Evolutionary conservation across 2,329 filamentous ascomycete species (phyloP).

Genomic region (Aspergillus sp.): DNA sequence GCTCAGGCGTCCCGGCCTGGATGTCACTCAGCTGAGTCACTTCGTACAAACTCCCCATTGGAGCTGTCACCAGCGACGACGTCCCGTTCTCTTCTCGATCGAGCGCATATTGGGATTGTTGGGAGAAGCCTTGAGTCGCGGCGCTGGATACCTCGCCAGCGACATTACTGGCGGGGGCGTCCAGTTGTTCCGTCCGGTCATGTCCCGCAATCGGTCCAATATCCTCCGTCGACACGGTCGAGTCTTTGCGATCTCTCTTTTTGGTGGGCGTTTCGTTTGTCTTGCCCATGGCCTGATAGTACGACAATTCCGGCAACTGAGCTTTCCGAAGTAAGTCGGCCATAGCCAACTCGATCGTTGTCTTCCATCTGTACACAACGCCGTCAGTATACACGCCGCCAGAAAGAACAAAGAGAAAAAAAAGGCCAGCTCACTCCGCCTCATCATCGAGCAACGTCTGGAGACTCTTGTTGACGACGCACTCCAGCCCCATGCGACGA

Average conservation of each 20-base stretch:
- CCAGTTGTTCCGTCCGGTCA: slow-evolving; percentile 17
- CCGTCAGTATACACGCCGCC: slow-evolving; percentile 9
- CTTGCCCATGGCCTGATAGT: slow-evolving; percentile 33
- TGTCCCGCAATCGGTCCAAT: slow-evolving; percentile 14
- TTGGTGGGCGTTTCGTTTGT: slow-evolving; percentile 27
- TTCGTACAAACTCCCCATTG: slow-evolving; percentile 50
- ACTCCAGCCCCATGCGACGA: slow-evolving; percentile 48
- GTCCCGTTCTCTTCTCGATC: slow-evolving; percentile 35
- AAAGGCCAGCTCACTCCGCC: slow-evolving; percentile 36
- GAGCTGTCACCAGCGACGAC: slow-evolving; percentile 39
- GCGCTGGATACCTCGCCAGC: slow-evolving; percentile 17
- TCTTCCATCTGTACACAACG: slow-evolving; percentile 31
- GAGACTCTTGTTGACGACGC: slow-evolving; percentile 52
- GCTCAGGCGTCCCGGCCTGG: slow-evolving; percentile 30
- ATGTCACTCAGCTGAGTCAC: slow-evolving; percentile 45
- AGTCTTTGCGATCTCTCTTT: slow-evolving; percentile 31
- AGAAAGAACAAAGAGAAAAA: neutral
- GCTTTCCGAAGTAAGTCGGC: slow-evolving; percentile 36
- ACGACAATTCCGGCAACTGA: slow-evolving; percentile 36
- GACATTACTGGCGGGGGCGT: slow-evolving; percentile 6
- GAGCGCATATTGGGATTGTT: slow-evolving; percentile 32
- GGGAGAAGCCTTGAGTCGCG: slow-evolving; percentile 22
- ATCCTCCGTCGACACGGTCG: slow-evolving; percentile 32
- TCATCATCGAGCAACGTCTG: slow-evolving; percentile 51
- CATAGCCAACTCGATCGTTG: slow-evolving; percentile 38